These are phyloP conservation scores for Lachnum nothofagi DNA, from an alignment of 2,329 filamentous ascomycete species.

Conservation along the genomic window DNA sequence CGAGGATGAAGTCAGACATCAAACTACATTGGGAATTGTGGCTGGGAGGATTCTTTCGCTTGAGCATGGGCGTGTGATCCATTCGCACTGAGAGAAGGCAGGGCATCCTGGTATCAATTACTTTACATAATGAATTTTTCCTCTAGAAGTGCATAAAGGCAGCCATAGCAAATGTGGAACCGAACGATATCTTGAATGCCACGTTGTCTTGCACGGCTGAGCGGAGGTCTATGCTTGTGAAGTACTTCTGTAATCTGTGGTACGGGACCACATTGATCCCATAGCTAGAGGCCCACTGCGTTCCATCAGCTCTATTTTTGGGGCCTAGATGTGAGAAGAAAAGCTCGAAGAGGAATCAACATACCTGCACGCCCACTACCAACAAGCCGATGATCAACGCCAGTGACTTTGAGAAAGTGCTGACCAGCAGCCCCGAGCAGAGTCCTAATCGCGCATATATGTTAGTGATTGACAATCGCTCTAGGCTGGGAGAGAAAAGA, in stretches of 20 bases:
- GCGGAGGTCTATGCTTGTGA: slow-evolving; percentile 45
- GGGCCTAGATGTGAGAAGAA: not conserved
- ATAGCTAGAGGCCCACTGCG: slow-evolving; percentile 44
- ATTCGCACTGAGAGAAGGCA: not conserved
- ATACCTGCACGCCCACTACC: slow-evolving; percentile 45
- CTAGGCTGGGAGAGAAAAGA: too few species aligned
- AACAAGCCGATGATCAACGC: slow-evolving; percentile 62
- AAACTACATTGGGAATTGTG: too few species aligned
- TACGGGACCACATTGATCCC: slow-evolving; percentile 43
- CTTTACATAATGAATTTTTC: not conserved
- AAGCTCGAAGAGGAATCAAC: not conserved
- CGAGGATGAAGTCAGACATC: too few species aligned
- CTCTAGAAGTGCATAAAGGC: slow-evolving; percentile 54
- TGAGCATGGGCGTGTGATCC: too few species aligned
- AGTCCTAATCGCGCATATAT: slow-evolving; percentile 14
- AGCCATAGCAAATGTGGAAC: slow-evolving; percentile 66
- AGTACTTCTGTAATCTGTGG: slow-evolving; percentile 42
- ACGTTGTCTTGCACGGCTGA: slow-evolving; percentile 34
- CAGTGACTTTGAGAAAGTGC: slow-evolving; percentile 65
- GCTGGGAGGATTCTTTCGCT: too few species aligned
- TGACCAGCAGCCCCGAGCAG: slow-evolving; percentile 48
- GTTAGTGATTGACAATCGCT: too few species aligned
- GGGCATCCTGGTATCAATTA: not conserved
- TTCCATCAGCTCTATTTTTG: slow-evolving; percentile 7
- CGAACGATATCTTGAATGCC: slow-evolving; percentile 52